Conservation (phyloP, 2,329 filamentous ascomycete genomes). For the Penicillium sp. region DNA sequence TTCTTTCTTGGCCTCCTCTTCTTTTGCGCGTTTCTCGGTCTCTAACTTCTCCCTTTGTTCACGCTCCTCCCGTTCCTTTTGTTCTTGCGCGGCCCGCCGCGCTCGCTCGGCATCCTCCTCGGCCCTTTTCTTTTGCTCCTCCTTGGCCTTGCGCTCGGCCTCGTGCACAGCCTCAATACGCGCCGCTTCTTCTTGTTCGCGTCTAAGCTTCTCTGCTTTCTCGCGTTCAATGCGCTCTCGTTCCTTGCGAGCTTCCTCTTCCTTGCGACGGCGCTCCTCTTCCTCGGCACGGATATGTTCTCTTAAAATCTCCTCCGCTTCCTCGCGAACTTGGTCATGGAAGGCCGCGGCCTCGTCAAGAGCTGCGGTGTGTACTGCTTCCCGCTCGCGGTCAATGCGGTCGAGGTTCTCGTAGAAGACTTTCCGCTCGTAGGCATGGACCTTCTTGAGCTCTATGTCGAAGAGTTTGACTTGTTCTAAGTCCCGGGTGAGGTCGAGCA, state of each 20-base stretch:
- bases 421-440: slow-evolving; percentile 44
- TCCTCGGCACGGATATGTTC: slow-evolving; percentile 45
- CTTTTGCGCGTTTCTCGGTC: slow-evolving; percentile 34
- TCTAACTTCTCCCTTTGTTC: slow-evolving; percentile 34
- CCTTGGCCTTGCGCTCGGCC: slow-evolving; percentile 45
- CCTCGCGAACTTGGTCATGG: slow-evolving; percentile 63
- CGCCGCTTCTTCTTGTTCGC: slow-evolving; percentile 38
- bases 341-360: slow-evolving; percentile 64
- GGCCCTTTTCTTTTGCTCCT: slow-evolving; percentile 15
- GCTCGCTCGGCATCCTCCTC: slow-evolving; percentile 25
- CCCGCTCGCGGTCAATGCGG: slow-evolving; percentile 60
- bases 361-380: slow-evolving; percentile 63
- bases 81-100: slow-evolving; percentile 31
- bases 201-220: slow-evolving; percentile 32
- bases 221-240: slow-evolving; percentile 35
- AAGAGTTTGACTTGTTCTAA: slow-evolving; percentile 44
- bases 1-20: slow-evolving; percentile 30
- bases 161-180: slow-evolving; percentile 44
- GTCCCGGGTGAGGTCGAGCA: slow-evolving; percentile 41
- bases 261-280: slow-evolving; percentile 36
- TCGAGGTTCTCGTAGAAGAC: slow-evolving; percentile 61
- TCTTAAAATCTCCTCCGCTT: slow-evolving; percentile 55
- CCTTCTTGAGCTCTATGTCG: slow-evolving; percentile 44
- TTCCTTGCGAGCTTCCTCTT: slow-evolving; percentile 38
- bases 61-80: slow-evolving; percentile 35